These are phyloP conservation scores for Fusarium tanahbumbuense DNA, from an alignment of 2,329 filamentous ascomycete genomes.

Conservation along the genomic window DNA sequence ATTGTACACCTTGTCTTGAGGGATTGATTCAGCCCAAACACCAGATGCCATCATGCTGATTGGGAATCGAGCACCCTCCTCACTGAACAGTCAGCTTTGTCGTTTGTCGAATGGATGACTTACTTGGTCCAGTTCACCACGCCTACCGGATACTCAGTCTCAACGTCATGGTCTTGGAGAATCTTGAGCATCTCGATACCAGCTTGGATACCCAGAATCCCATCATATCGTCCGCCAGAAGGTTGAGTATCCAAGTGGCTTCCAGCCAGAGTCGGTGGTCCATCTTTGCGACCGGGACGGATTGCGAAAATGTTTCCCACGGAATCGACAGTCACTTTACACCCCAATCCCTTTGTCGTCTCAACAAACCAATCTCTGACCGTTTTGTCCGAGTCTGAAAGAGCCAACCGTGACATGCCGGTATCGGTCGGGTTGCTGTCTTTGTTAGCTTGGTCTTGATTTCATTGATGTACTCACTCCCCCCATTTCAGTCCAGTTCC, in stretches of 20 bases:
- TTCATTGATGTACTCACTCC: constrained; percentile 6
- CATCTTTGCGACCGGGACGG: constrained; percentile 69
- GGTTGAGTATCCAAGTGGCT: constrained; percentile 77
- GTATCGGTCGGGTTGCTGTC: constrained; percentile 62
- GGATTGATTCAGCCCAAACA: constrained; percentile 78
- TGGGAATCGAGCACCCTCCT: constrained; percentile 85
- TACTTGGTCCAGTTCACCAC: constrained; percentile 84
- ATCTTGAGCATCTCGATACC: constrained; percentile 78
- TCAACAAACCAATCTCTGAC: constrained; percentile 81
- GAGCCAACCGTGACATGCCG: constrained; percentile 80
- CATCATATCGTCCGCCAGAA: constrained; percentile 76
- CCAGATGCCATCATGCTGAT: constrained; percentile 79
- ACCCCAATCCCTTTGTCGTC: constrained; percentile 71
- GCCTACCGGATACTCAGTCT: constrained; percentile 78
- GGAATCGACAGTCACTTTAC: constrained; percentile 73
- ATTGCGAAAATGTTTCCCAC: constrained; percentile 88
- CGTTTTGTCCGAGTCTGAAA: constrained; percentile 77
- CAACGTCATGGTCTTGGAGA: constrained; percentile 73
- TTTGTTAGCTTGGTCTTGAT: neutral
- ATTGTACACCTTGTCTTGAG: constrained; percentile 69
- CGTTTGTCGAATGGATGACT: accelerated
- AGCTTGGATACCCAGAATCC: constrained; percentile 78
- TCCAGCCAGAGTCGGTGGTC: constrained; percentile 74
- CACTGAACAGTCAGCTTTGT: constrained; percentile 57
- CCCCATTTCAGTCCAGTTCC: constrained; percentile 41